A percentile compares a stretch with the other conserved stretches of the same genome.
Conservation (phyloP, 2,329 filamentous ascomycete genomes). For the Aspergillus costaricaensis region DNA sequence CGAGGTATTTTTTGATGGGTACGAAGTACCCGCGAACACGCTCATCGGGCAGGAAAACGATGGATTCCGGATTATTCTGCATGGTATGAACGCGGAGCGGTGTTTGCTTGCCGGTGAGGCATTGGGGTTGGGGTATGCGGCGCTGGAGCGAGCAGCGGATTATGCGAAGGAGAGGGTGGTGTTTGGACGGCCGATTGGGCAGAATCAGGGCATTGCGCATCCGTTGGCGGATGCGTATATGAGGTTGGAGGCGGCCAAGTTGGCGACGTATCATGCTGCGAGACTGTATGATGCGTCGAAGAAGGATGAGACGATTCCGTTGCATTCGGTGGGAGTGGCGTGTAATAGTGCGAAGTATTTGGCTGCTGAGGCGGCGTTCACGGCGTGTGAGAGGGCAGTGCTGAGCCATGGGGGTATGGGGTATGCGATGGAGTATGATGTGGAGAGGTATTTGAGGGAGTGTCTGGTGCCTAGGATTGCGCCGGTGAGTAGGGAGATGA, state of each 20-base stretch:
- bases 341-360: conserved; percentile 70
- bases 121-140: conserved; percentile 76
- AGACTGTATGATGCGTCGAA: conserved; percentile 57
- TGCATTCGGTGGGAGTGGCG: conserved; percentile 62
- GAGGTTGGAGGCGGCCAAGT: conserved; percentile 62
- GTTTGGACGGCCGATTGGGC: conserved; percentile 59
- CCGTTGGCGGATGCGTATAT: conserved; percentile 62
- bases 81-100: conserved; percentile 78
- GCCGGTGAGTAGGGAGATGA: conserved; percentile 58
- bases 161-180: conserved; percentile 68
- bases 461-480: conserved; percentile 62
- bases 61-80: conserved; percentile 77
- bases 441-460: conserved; percentile 62
- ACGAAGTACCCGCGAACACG: conserved; percentile 63
- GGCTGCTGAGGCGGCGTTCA: conserved; percentile 63
- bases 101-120: conserved; percentile 78
- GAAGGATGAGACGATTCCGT: conserved; percentile 54
- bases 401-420: conserved; percentile 64
- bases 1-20: conserved; percentile 84
- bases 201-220: conserved; percentile 62
- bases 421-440: conserved; percentile 64
- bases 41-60: conserved; percentile 72
- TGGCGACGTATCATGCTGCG: conserved; percentile 63
- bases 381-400: conserved; percentile 59
- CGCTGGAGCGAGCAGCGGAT: conserved; percentile 60